These are phyloP conservation scores for Caryopteris hybrid DNA, from an alignment of 305 asterid genomes.

Conservation along the genomic window DNA sequence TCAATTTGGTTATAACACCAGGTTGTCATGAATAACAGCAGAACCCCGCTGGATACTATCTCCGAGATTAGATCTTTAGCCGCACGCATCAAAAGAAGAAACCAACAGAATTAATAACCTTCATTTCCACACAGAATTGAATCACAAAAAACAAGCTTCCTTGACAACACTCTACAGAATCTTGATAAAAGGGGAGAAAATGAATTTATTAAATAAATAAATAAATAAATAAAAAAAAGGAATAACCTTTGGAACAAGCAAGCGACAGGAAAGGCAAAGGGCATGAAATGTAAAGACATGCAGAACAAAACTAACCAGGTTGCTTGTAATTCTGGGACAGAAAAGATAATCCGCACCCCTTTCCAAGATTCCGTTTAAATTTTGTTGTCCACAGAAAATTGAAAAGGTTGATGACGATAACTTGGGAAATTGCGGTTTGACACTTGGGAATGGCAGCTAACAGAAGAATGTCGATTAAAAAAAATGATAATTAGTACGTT, in stretches of 20 bases:
- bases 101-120: conserved; percentile 14
- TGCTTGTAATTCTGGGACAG: conserved; percentile 6
- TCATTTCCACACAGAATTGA: conserved; percentile 16
- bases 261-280: conserved; percentile 23
- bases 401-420: conserved; percentile 14
- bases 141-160: conserved; percentile 18
- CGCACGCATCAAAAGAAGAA: conserved; percentile 18
- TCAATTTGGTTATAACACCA: conserved; percentile 32
- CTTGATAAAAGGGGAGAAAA: not conserved
- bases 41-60: conserved; percentile 29
- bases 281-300: conserved; percentile 27
- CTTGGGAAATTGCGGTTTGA: conserved; percentile 8
- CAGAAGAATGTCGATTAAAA: conserved; percentile 6
- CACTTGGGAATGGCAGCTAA: conserved; percentile 20
- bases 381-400: conserved; percentile 1
- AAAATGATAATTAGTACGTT: too few relatives aligned
- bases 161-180: conserved; percentile 19
- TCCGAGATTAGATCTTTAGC: conserved; percentile 39
- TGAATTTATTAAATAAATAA: not conserved
- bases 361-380: conserved; percentile 18
- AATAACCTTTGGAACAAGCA: conserved; percentile 48
- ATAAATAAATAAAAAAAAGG: conserved; percentile 14
- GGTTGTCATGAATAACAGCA: conserved; percentile 31
- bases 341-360: conserved; percentile 16
- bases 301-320: conserved; percentile 38